Conservation (phyloP, 169 alveolate species). For the Eimeria necatrix region DNA sequence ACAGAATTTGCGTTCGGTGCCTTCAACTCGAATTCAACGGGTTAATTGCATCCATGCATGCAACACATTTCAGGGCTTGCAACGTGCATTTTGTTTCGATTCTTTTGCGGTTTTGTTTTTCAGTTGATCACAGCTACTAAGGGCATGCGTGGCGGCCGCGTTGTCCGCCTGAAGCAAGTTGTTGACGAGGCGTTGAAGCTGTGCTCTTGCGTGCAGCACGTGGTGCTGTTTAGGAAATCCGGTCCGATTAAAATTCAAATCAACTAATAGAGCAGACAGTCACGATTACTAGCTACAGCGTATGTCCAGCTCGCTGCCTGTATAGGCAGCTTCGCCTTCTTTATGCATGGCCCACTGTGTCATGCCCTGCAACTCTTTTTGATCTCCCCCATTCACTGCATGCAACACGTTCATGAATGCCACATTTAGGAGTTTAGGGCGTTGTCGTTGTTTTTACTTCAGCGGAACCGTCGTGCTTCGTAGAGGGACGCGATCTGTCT, state of each 20-base stretch:
- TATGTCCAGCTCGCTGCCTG: too few species aligned
- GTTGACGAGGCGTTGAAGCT: conserved; percentile 93
- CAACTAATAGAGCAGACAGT: neutral
- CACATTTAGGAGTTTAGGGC: too few species aligned
- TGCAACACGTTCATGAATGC: too few species aligned
- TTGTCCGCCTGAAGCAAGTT: conserved; percentile 89
- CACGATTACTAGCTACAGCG: too few species aligned
- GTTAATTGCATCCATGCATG: neutral
- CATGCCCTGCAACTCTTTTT: too few species aligned
- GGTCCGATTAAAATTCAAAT: conserved; percentile 75
- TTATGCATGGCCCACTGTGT: too few species aligned
- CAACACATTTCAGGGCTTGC: neutral
- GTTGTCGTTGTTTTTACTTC: neutral
- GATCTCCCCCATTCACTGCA: too few species aligned
- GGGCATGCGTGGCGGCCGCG: conserved; percentile 94
- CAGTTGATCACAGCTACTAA: conserved; percentile 93
- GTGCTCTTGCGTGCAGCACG: conserved; percentile 86
- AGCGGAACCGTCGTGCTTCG: conserved; percentile 60
- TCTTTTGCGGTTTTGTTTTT: neutral
- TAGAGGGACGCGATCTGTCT: conserved; percentile 87
- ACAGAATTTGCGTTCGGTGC: too few species aligned
- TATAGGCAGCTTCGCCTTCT: too few species aligned
- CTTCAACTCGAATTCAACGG: too few species aligned
- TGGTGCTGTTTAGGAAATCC: conserved; percentile 88
- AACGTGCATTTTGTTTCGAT: neutral